A percentile compares a stretch with the other conserved stretches of the same genome.
phyloP scores from a whole-genome alignment of 2,329 filamentous ascomycete genomes.

The Cladorrhinum sp. region DNA sequence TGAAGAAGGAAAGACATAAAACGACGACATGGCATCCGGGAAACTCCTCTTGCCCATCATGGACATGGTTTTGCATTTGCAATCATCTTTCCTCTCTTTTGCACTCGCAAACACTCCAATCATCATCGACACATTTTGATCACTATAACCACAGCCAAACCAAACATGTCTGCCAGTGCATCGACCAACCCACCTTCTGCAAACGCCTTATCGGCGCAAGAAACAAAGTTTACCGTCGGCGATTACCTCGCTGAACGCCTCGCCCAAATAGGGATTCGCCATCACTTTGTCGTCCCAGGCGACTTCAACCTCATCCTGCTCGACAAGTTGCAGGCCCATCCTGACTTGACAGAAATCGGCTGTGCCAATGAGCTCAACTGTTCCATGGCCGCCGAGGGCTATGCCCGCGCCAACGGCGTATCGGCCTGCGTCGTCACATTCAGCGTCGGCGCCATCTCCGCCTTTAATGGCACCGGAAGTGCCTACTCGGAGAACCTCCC shows the following conservation, averaged over 20 bases:
- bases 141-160: neutral
- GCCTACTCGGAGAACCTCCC: slow-evolving; percentile 32
- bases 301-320: slow-evolving; percentile 34
- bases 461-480: slow-evolving; percentile 30
- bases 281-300: slow-evolving; percentile 31
- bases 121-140: too few relatives aligned
- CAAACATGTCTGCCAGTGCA: neutral
- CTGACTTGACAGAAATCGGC: slow-evolving; percentile 28
- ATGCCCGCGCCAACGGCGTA: slow-evolving; percentile 30
- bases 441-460: slow-evolving; percentile 29
- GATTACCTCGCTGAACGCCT: slow-evolving; percentile 31
- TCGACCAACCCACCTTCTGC: neutral
- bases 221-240: slow-evolving; percentile 25
- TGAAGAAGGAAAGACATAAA: neutral
- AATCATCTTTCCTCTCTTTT: neutral
- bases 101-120: neutral
- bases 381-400: slow-evolving; percentile 31
- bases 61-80: neutral
- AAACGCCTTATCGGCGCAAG: neutral
- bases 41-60: neutral
- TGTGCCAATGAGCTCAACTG: slow-evolving; percentile 34
- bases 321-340: slow-evolving; percentile 29
- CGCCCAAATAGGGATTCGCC: slow-evolving; percentile 27
- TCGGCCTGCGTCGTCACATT: slow-evolving; percentile 31
- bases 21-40: neutral